Conservation (phyloP, 1,284 basidiomycete species). For the Thelephora terrestris region DNA sequence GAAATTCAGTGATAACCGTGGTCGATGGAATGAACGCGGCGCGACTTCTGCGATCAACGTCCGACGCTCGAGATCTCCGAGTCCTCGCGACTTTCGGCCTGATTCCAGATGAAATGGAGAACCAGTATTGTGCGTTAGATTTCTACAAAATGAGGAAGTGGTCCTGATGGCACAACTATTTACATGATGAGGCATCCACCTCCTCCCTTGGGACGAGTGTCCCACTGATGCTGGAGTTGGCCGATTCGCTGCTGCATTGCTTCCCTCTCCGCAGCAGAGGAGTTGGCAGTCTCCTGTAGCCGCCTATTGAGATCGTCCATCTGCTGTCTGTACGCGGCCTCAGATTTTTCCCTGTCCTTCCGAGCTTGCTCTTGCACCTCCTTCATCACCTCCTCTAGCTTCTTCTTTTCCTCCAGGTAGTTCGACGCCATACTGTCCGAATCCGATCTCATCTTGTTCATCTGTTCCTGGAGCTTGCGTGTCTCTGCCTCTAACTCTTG, state of each 20-base stretch:
- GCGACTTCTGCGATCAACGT: too few relatives aligned
- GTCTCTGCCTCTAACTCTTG: too few relatives aligned
- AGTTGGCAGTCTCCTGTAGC: slow-evolving; percentile 77
- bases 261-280: slow-evolving; percentile 85
- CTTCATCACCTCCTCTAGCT: slow-evolving; percentile 69
- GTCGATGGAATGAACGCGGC: too few relatives aligned
- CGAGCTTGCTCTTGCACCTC: slow-evolving; percentile 62
- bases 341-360: slow-evolving; percentile 49
- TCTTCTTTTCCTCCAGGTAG: slow-evolving; percentile 42
- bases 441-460: slow-evolving; percentile 90
- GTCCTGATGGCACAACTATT: background rate
- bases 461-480: slow-evolving; percentile 62
- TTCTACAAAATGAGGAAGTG: too few relatives aligned
- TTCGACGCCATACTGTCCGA: slow-evolving; percentile 51
- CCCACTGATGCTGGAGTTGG: slow-evolving; percentile 18
- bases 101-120: too few relatives aligned
- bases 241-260: slow-evolving; percentile 76
- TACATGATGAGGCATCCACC: background rate
- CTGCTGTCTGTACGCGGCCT: slow-evolving; percentile 37
- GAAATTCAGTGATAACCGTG: too few relatives aligned
- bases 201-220: too few relatives aligned
- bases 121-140: too few relatives aligned
- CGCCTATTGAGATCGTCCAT: slow-evolving; percentile 17
- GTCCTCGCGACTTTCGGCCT: too few relatives aligned
- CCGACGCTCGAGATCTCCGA: too few relatives aligned